Percentiles rank a stretch among this genome's conserved stretches.
Evolutionary conservation across 2,329 filamentous ascomycete genomes (phyloP).

Genomic region (Hypoxylon rubiginosum): DNA sequence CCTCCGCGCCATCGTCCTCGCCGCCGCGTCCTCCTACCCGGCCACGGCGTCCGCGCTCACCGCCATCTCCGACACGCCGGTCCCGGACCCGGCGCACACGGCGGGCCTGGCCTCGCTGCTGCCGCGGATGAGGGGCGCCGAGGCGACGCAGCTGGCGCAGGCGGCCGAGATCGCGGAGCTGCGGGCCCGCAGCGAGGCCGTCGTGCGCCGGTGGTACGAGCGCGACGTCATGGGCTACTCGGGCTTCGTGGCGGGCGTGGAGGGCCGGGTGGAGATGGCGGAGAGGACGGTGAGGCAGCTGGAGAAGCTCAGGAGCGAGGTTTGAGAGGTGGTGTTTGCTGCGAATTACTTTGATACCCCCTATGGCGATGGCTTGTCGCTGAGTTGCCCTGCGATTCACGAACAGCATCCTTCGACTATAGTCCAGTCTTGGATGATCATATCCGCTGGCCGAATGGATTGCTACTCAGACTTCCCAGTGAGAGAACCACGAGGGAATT

Average conservation of each 20-base stretch:
- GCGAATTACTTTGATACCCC: neutral
- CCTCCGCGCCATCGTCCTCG: conserved; percentile 67
- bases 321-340: conserved; percentile 33
- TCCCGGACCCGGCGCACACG: conserved; percentile 68
- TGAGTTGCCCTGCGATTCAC: neutral
- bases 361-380: no score
- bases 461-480: neutral
- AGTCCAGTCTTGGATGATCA: neutral
- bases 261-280: conserved; percentile 74
- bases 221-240: conserved; percentile 76
- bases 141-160: conserved; percentile 73
- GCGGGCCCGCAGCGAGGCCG: conserved; percentile 71
- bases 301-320: conserved; percentile 70
- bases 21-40: conserved; percentile 68
- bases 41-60: conserved; percentile 69
- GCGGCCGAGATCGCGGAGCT: conserved; percentile 73
- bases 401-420: no score
- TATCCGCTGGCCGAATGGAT: neutral
- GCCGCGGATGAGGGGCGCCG: conserved; percentile 73
- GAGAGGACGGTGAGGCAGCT: conserved; percentile 75
- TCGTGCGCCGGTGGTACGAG: conserved; percentile 80
- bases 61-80: conserved; percentile 67
- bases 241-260: conserved; percentile 77
- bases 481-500: neutral
- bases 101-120: conserved; percentile 69